Evolutionary conservation across 805 yeast species (phyloP).

Genomic region (Cyberlindnera lachancei): DNA sequence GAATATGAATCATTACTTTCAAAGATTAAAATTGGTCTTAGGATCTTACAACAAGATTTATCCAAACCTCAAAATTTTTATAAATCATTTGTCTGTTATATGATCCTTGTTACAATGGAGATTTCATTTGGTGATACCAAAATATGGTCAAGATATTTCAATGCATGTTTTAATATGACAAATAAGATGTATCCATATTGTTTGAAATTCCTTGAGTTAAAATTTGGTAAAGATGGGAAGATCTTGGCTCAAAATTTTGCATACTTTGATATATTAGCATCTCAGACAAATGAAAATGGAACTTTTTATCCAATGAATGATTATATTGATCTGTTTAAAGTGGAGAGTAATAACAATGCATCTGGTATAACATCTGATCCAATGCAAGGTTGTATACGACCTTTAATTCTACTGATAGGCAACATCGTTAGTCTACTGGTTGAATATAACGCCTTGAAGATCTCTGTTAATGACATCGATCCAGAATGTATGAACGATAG

Average conservation of each 20-base stretch:
- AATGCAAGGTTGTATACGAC: constrained; percentile 63
- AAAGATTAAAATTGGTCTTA: constrained; percentile 12
- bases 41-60: constrained; percentile 17
- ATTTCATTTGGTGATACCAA: constrained; percentile 19
- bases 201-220: constrained; percentile 10
- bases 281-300: constrained; percentile 23
- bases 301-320: constrained; percentile 19
- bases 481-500: constrained; percentile 15
- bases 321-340: constrained; percentile 10
- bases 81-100: constrained; percentile 12
- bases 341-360: background rate
- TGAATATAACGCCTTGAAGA: constrained; percentile 8
- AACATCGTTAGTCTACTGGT: constrained; percentile 10
- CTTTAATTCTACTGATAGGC: constrained; percentile 54
- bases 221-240: constrained; percentile 12
- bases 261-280: constrained; percentile 19
- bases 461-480: constrained; percentile 2
- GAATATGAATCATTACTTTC: constrained; percentile 10
- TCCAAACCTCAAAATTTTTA: constrained; percentile 12
- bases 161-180: constrained; percentile 10
- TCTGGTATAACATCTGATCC: constrained; percentile 38
- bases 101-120: constrained; percentile 18
- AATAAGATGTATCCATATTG: constrained; percentile 18
- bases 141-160: constrained; percentile 17
- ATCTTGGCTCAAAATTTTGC: constrained; percentile 21